phyloP scores from a whole-genome alignment of 73 alveolate species.

The Paramecium caudatum region DNA sequence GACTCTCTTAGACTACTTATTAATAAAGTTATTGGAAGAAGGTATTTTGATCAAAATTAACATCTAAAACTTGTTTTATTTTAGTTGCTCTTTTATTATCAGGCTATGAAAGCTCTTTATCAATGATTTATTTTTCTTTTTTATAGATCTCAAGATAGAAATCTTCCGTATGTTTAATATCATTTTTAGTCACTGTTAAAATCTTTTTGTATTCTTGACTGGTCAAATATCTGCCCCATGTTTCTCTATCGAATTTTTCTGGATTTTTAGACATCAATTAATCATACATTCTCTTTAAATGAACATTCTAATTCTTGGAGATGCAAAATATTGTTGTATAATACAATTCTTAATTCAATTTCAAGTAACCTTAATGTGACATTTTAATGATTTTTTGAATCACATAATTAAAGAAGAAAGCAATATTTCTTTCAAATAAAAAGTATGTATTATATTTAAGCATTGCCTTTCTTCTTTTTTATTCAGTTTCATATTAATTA shows the following conservation, averaged over 20 bases:
- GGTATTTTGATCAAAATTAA: conserved; percentile 43
- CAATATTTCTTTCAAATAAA: conserved; percentile 74
- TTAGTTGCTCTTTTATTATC: conserved; percentile 61
- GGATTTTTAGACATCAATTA: conserved; percentile 61
- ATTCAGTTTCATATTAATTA: conserved; percentile 73
- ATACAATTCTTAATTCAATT: conserved; percentile 63
- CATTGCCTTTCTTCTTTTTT: conserved; percentile 72
- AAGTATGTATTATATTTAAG: conserved; percentile 67
- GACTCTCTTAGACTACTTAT: conserved; percentile 32
- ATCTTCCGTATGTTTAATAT: conserved; percentile 58
- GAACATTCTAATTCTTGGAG: conserved; percentile 71
- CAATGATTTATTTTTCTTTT: conserved; percentile 59
- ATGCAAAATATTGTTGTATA: conserved; percentile 71
- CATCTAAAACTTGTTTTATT: conserved; percentile 58
- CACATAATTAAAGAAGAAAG: conserved; percentile 76
- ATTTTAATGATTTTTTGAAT: conserved; percentile 69
- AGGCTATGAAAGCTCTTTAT: conserved; percentile 14
- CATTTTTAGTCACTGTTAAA: conserved; percentile 65
- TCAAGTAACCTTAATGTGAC: conserved; percentile 51
- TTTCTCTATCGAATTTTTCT: conserved; percentile 64
- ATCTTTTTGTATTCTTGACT: conserved; percentile 59
- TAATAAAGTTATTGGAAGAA: conserved; percentile 41
- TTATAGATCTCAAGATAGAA: conserved; percentile 59
- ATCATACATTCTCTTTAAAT: conserved; percentile 73
- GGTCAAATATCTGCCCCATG: conserved; percentile 65